Percentiles rank a stretch among this genome's conserved stretches.
Conservation (phyloP, 2,329 filamentous ascomycete species). For the Podosphaera xanthii region DNA sequence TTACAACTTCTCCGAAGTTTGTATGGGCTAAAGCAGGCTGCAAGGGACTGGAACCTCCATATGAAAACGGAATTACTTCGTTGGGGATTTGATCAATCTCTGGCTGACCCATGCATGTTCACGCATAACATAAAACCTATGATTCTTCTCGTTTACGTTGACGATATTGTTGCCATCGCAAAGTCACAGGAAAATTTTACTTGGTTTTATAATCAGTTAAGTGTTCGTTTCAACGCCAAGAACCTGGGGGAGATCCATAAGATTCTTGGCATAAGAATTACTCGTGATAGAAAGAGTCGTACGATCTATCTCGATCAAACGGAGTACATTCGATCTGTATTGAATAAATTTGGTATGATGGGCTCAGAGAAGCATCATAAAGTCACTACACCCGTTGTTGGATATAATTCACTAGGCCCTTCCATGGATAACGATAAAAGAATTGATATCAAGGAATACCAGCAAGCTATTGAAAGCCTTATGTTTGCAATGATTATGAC, state of each 20-base stretch:
- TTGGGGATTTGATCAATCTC: background rate
- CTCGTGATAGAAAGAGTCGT: background rate
- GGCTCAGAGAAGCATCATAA: background rate
- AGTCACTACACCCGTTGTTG: background rate
- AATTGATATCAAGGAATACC: conserved; percentile 1
- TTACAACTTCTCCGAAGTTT: background rate
- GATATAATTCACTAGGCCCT: background rate
- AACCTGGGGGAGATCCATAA: background rate
- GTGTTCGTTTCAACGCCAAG: background rate
- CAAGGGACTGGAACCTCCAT: background rate
- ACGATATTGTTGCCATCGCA: background rate
- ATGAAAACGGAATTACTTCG: background rate
- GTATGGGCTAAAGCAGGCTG: background rate
- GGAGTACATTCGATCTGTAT: background rate
- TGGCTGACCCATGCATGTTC: background rate
- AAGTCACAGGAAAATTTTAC: background rate
- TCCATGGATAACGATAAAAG: background rate
- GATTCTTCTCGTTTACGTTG: background rate
- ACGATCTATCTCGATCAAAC: background rate
- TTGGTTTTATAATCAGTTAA: background rate
- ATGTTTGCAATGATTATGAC: conserved; percentile 1
- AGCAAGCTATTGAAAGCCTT: conserved; percentile 1
- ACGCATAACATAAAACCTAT: background rate
- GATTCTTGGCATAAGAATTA: background rate
- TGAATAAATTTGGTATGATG: background rate